Evolutionary conservation across 2,329 filamentous ascomycete species (phyloP).

Genomic region (Emergomyces africanus): DNA sequence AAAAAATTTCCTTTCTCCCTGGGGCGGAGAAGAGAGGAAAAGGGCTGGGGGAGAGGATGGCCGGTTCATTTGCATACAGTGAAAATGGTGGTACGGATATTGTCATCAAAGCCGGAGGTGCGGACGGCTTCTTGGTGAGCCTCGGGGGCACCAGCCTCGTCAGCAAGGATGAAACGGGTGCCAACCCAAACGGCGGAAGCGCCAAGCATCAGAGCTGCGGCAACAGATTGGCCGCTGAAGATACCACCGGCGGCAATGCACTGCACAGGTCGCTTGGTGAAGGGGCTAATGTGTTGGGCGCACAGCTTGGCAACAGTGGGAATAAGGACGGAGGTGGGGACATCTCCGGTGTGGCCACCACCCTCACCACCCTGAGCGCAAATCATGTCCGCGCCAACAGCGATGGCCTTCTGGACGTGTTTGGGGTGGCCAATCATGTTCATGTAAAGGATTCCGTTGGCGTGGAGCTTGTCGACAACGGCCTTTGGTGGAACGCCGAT

Average conservation of each 20-base stretch:
- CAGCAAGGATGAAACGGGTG: constrained; percentile 84
- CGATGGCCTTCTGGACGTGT: constrained; percentile 93
- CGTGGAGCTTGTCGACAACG: constrained; percentile 83
- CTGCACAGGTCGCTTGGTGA: constrained; percentile 79
- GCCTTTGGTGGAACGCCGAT: constrained; percentile 84
- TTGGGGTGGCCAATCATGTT: constrained; percentile 99
- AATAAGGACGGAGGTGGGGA: constrained; percentile 84
- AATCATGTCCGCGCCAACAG: constrained; percentile 87
- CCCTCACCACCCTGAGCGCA: constrained; percentile 97
- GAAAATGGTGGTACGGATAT: constrained; percentile 95
- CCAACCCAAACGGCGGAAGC: constrained; percentile 92
- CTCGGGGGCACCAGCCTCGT: constrained; percentile 88
- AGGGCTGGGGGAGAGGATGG: not conserved
- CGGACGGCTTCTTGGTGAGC: constrained; percentile 91
- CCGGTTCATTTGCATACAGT: constrained; percentile 39
- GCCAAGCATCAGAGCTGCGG: constrained; percentile 83
- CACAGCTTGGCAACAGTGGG: constrained; percentile 76
- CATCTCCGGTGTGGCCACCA: constrained; percentile 89
- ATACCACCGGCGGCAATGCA: constrained; percentile 91
- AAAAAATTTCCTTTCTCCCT: not conserved
- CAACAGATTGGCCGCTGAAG: constrained; percentile 81
- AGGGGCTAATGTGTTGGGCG: constrained; percentile 67
- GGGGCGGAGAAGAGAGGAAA: not conserved
- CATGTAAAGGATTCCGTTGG: constrained; percentile 85
- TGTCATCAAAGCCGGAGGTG: constrained; percentile 88